Percentiles rank a stretch among this genome's conserved stretches.
Conservation (phyloP, 2,329 filamentous ascomycete species). For the Talaromyces islandicus region DNA sequence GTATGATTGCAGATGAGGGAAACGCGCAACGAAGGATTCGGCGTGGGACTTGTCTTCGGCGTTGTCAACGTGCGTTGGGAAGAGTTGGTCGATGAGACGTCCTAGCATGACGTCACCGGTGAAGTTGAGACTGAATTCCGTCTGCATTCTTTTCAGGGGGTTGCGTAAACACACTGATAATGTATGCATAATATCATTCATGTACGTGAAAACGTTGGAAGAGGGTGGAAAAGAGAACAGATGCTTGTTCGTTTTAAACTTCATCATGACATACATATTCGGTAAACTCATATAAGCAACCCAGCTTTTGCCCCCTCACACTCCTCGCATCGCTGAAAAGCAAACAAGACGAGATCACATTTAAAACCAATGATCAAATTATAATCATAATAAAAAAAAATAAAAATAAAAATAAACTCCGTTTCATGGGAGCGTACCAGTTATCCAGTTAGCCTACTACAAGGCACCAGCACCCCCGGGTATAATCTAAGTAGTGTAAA, state of each 20-base stretch:
- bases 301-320: neutral
- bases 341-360: neutral
- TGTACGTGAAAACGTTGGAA: too few relatives aligned
- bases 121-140: constrained; percentile 24
- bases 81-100: constrained; percentile 36
- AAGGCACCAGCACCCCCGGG: neutral
- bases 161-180: neutral
- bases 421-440: neutral
- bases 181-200: too few relatives aligned
- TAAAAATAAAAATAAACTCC: neutral
- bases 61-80: constrained; percentile 27
- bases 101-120: constrained; percentile 39
- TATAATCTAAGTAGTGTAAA: neutral
- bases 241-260: neutral
- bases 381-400: neutral
- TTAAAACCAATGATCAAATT: neutral
- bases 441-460: neutral
- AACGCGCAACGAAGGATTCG: constrained; percentile 12
- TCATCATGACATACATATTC: neutral
- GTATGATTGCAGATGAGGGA: constrained; percentile 21
- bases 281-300: neutral
- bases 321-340: neutral
- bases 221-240: neutral
- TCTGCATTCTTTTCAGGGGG: neutral
- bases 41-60: constrained; percentile 19